Base-by-base conservation (phyloP, 306 rosid species). In the Castanea sativa region DNA sequence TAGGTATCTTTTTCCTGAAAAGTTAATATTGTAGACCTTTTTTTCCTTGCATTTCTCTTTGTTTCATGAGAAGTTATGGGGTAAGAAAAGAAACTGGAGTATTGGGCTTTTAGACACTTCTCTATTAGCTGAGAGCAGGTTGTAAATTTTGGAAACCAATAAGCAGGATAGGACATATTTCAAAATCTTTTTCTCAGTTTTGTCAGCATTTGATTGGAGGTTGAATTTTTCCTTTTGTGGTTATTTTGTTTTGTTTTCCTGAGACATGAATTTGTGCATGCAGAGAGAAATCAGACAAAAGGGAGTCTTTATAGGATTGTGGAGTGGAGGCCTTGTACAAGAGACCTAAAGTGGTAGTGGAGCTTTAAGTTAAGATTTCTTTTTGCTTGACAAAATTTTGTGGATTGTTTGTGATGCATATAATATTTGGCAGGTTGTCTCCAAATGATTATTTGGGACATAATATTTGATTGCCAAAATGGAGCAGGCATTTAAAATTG, bases 251-350 rank as follows among this genome's bases (percentile, higher is more conserved):
- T 43, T 43, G 11, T 43, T 43, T 43, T 43, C 51, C 51, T 43
- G 51, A 43, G 2, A 43, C 3, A 43, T 43, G 51, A 43, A 43
- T 43, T 43, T 43, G 11, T 43, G 51, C 25, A 56, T 73, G 87
- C 85, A 95, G 99, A 70, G 83, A 79, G 55, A 78, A 82, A 73
- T 73, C 63, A 76, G 94, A 83, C 56, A 87, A 92, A 86, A 91
- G 99, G 99, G 99, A 88, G 91, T 85, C 89, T 95, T 25, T 79
- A 82, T 81, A 91, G 97, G 86, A 78, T 80, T 65, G 82, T 85
- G 60, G 96, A 91, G 67, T 95, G 99, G 99, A 90, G 90, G 43
- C 94, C 96, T 83, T 95, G 99, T 85, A 13, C 90, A 88, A 85
- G 91, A 87, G 21, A 87, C 82, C 74, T 85, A 77, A 82, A 71